Evolutionary conservation across 2,329 filamentous ascomycete genomes (phyloP).

Genomic region (Aspergillus awamori): DNA sequence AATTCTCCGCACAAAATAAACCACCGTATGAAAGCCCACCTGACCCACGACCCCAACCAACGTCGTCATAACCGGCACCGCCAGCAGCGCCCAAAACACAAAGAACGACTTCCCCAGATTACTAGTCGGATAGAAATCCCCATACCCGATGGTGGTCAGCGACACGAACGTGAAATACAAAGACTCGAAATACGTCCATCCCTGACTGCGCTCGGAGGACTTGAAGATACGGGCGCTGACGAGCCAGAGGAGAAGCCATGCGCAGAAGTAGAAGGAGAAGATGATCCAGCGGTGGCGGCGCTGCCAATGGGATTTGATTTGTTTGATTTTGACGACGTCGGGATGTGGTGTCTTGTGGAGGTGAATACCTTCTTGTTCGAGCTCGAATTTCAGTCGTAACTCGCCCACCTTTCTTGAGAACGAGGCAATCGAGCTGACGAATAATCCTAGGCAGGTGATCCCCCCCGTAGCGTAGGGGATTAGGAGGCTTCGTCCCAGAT

Average conservation of each 20-base stretch:
- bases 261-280: slow-evolving; percentile 42
- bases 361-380: not conserved
- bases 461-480: slow-evolving; percentile 60
- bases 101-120: slow-evolving; percentile 60
- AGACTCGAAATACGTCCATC: slow-evolving; percentile 57
- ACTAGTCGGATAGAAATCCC: slow-evolving; percentile 50
- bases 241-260: slow-evolving; percentile 47
- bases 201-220: slow-evolving; percentile 47
- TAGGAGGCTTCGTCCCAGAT: slow-evolving; percentile 53
- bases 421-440: slow-evolving; percentile 55
- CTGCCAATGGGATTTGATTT: not conserved
- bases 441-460: slow-evolving; percentile 58
- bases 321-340: not conserved
- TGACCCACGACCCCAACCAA: not conserved
- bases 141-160: slow-evolving; percentile 60
- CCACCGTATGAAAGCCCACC: not conserved
- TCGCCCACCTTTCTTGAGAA: not conserved
- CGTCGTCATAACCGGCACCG: slow-evolving; percentile 55
- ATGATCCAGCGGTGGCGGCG: slow-evolving; percentile 28
- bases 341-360: not conserved
- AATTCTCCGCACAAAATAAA: not conserved
- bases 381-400: not conserved
- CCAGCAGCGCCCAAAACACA: slow-evolving; percentile 59
- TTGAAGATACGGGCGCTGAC: slow-evolving; percentile 56
- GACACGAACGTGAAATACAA: slow-evolving; percentile 59